A percentile compares a stretch with the other conserved stretches of the same genome.
Evolutionary conservation across 23 red algal genomes (phyloP).

Genomic region (Gracilariopsis chorda): DNA sequence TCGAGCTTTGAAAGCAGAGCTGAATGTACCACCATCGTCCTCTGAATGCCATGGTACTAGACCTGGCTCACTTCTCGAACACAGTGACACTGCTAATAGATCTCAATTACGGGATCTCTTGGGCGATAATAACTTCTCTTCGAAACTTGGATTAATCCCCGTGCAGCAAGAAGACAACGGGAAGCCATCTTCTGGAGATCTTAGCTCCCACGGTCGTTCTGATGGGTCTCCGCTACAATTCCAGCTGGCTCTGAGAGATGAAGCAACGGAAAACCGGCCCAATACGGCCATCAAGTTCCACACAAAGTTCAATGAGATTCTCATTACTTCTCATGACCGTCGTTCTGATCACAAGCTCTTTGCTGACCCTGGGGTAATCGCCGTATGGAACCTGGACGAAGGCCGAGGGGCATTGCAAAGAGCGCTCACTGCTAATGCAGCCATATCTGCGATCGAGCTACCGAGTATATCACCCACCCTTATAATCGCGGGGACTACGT

Average conservation of each 20-base stretch:
- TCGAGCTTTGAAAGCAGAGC: background rate
- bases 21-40: background rate
- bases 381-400: conserved; percentile 27
- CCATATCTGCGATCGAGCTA: conserved; percentile 31
- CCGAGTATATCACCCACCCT: conserved; percentile 13
- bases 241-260: background rate
- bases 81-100: background rate
- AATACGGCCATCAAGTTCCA: conserved; percentile 28
- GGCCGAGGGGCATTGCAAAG: conserved; percentile 22
- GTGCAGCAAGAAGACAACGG: background rate
- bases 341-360: background rate
- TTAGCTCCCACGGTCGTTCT: background rate
- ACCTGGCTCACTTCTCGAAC: background rate
- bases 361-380: conserved; percentile 4
- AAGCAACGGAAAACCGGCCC: background rate
- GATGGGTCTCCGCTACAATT: conserved; percentile 15
- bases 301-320: conserved; percentile 27
- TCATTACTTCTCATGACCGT: conserved; percentile 15
- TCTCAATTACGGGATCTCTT: background rate
- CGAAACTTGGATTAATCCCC: background rate
- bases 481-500: conserved; percentile 17
- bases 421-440: background rate
- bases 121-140: background rate
- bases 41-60: background rate
- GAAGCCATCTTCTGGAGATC: background rate